Base-by-base conservation (phyloP, 2,329 filamentous ascomycete genomes). In the Calonectria leucothoes region DNA sequence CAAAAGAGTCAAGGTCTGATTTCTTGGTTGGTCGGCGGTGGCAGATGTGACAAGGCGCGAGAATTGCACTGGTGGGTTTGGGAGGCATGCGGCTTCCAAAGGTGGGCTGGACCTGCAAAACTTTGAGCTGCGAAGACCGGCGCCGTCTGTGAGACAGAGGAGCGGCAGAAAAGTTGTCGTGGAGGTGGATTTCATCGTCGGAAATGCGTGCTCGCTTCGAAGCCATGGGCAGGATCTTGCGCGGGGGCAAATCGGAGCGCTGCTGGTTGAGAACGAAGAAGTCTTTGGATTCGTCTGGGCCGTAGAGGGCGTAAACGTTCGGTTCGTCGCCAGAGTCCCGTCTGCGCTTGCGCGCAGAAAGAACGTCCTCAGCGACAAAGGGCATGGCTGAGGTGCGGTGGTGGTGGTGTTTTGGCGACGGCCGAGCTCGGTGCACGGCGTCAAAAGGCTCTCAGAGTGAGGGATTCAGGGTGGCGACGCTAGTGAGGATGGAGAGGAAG, bases 1-100 rank as follows among this genome's bases (percentile, higher is more conserved):
- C 89, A 80, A 91, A 94, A 12, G 89, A 90, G 81, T 93, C 92
- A 39, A 94, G 87, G 70, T 94, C 92, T 7, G 88, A 88, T 81
- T 90, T 93, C 77, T 91, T 91, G 66, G 88, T 92, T 1, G 93
- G 93, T 68, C 89, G 89, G 51, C 91, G 89, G 78, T 90, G 89
- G 86, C 93, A 94, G 75, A 94, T 90, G 83, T 94, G 91, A 82
- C 93, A 94, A 0, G 92, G 88, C 48, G 84, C 85, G 31, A 91
- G 84, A 6, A 84, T 76, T 4, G 81, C 72, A 33, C 74, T 69
- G 49, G 71, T 78, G 27, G 74, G 42, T 48, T 69, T 66, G 15
- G 65, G 33, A 7, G 71, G 61, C 20, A 66, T 23, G 33, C 63
- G 69, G 52, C 52, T 77, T 14, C 67, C 72, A 12, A 65, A 72